Percentiles rank a stretch among this genome's conserved stretches.
These are phyloP conservation scores for Umbelopsis vinacea DNA, from an alignment of 192 early-diverging fungal species.

Conservation along the genomic window DNA sequence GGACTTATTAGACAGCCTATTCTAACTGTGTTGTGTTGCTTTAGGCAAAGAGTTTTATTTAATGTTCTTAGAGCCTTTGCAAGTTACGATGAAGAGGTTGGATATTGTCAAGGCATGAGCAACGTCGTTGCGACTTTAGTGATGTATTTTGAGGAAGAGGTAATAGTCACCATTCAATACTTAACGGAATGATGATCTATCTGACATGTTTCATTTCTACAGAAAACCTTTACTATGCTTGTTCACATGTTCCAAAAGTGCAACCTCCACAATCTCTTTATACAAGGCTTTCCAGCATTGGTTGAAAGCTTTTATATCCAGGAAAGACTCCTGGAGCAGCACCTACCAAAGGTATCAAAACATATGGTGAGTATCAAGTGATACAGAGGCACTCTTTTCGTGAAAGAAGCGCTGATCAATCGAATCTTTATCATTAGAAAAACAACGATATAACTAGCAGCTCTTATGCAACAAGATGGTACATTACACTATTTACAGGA, in stretches of 20 bases:
- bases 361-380: slow-evolving; percentile 46
- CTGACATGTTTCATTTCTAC: not conserved
- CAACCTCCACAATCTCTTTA: slow-evolving; percentile 52
- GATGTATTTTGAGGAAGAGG: slow-evolving; percentile 69
- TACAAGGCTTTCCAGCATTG: slow-evolving; percentile 59
- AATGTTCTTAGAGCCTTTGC: slow-evolving; percentile 81
- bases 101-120: slow-evolving; percentile 89
- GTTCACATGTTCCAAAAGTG: slow-evolving; percentile 53
- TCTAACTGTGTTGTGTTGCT: not conserved
- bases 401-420: not conserved
- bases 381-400: not conserved
- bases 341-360: slow-evolving; percentile 48
- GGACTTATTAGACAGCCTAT: too few relatives aligned
- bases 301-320: slow-evolving; percentile 62
- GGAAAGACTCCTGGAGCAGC: slow-evolving; percentile 49
- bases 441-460: slow-evolving; percentile 50
- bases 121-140: slow-evolving; percentile 78
- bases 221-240: slow-evolving; percentile 59
- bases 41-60: slow-evolving; percentile 76
- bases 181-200: too few relatives aligned
- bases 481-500: slow-evolving; percentile 61
- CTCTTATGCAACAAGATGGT: slow-evolving; percentile 63
- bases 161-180: slow-evolving; percentile 12
- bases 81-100: slow-evolving; percentile 75
- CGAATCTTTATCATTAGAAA: slow-evolving; percentile 31